Evolutionary conservation across 768 basidiomycete species (phyloP), one percentile per base, ranked within the genome.

Genomic region (Floccularia luteovirens): DNA sequence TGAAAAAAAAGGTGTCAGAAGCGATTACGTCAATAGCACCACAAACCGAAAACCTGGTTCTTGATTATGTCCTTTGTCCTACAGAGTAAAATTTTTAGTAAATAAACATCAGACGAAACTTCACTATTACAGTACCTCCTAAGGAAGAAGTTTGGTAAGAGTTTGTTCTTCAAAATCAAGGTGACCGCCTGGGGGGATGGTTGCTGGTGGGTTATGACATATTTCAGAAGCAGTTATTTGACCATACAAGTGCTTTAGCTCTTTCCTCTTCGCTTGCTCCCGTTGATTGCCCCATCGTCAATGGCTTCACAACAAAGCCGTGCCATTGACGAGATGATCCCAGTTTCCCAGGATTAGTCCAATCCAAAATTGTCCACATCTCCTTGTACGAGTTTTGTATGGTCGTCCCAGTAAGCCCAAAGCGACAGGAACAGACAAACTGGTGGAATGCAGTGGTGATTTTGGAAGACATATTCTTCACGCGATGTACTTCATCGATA

Each of bases 301-400:
- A 59, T 0, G 88, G 90, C 31, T 71, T 69, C 13, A 74, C 72
- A 3, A 96, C 73, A 46, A 71, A 82, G 3, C 70, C 69, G 31
- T 79, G 73, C 91, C 92, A 98, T 46, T 97, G 79, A 23, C 68
- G 69, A 20, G 63, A 54, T 0, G 76, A 79, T 0, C 93, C 94
- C 6, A 94, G 58, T 19, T 66, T 64, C 0, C 82, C 87, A 0
- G 91, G 90, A 44, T 82, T 85, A n/a, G 84, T 83, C 86, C 90
- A 97, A 53, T 94, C 79, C 23, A 97, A 62, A 24, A 99, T 79
- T 1, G 89, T 87, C 86, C 90, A 93, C 49, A 97, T 66, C 56
- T 98, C 94, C 31, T 76, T 72, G 53, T 93, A 92, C 1, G 79
- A 75, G 49, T 97, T 99, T 53, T 98, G 94, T 24, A 72, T 69